Conservation (phyloP, 2,329 filamentous ascomycete genomes). For the Fusarium dimerum region DNA sequence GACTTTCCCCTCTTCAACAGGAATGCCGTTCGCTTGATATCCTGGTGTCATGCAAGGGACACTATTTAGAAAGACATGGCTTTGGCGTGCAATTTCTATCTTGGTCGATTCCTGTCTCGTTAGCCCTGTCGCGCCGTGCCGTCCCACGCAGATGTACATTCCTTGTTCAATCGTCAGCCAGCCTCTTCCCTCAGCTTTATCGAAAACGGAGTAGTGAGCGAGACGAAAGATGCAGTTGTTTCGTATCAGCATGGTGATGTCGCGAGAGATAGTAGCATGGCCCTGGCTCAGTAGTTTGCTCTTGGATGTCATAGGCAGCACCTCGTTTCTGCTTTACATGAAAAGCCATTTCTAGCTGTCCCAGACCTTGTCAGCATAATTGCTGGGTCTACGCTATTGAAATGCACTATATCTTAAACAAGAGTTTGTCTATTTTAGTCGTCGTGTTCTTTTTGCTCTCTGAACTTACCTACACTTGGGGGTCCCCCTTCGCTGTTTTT, state of each 20-base stretch:
- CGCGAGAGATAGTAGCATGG: no score
- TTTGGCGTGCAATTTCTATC: background rate
- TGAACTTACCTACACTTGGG: no score
- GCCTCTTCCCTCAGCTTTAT: background rate
- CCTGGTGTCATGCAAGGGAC: background rate
- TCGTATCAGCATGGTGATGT: background rate
- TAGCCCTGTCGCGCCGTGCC: background rate
- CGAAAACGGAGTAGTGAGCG: background rate
- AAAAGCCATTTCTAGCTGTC: no score
- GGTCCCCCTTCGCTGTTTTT: no score
- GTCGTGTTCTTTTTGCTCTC: no score
- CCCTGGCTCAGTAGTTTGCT: no score
- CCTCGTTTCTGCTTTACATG: no score
- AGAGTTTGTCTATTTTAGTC: no score
- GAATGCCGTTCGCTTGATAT: background rate
- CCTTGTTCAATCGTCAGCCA: background rate
- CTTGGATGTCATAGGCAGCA: no score
- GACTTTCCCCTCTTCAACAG: background rate
- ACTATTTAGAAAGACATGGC: background rate
- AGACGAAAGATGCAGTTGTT: background rate
- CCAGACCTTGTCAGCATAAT: no score
- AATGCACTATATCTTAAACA: no score
- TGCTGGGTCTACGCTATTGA: no score
- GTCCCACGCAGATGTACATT: background rate
- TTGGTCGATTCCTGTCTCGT: background rate